Percentiles rank a stretch among this genome's conserved stretches.
Conservation (phyloP, 805 yeast genomes). For the Barnettozyma vustinii region DNA sequence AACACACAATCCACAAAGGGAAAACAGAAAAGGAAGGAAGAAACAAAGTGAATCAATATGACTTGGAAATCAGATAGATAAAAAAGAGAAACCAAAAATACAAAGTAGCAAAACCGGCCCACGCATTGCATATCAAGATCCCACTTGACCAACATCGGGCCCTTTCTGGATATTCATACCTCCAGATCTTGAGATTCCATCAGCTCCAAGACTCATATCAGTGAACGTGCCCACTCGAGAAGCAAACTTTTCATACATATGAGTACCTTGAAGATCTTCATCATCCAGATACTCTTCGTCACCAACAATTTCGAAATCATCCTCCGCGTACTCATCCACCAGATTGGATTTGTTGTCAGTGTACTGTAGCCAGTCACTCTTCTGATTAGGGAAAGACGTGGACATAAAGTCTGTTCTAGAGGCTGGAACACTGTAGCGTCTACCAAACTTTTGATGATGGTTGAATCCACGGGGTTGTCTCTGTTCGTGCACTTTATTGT, state of each 20-base stretch:
- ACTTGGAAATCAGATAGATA: background rate
- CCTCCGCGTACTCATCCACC: conserved; percentile 15
- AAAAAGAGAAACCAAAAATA: background rate
- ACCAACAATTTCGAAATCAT: conserved; percentile 13
- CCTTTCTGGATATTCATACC: conserved; percentile 1
- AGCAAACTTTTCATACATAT: conserved; percentile 17
- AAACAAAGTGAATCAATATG: background rate
- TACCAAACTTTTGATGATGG: conserved; percentile 5
- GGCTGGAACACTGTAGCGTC: conserved; percentile 17
- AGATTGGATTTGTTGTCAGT: conserved; percentile 3
- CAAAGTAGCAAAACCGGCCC: background rate
- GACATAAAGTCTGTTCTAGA: conserved; percentile 21
- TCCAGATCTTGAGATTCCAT: background rate
- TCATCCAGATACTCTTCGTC: conserved; percentile 11
- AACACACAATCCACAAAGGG: background rate
- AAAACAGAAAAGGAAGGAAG: background rate
- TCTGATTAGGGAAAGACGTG: conserved; percentile 32
- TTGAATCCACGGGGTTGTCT: background rate
- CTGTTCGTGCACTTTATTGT: conserved; percentile 3
- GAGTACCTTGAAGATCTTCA: conserved; percentile 22
- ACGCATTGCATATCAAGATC: background rate
- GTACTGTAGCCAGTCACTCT: conserved; percentile 28
- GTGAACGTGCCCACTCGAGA: conserved; percentile 19
- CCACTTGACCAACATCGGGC: background rate
- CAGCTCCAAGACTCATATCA: conserved; percentile 2